These are phyloP conservation scores for Fagopyrum tataricum DNA, from an alignment of 148 eudicot species.

Conservation along the genomic window DNA sequence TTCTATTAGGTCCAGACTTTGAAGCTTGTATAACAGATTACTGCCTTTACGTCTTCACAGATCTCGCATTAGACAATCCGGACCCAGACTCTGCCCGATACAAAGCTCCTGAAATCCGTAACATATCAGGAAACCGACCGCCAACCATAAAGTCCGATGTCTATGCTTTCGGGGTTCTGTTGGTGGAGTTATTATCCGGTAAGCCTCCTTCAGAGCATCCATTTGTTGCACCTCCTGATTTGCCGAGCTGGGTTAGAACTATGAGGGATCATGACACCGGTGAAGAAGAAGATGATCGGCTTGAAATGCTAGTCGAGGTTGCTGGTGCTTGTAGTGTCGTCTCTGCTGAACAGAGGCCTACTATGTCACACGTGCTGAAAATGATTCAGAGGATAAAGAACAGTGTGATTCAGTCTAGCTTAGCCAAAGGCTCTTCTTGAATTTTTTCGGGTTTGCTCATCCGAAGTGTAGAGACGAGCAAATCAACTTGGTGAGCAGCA, in stretches of 20 bases:
- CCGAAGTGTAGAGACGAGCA: background rate
- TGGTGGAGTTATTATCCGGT: slow-evolving; percentile 76
- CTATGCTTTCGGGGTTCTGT: slow-evolving; percentile 69
- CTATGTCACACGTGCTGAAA: slow-evolving; percentile 78
- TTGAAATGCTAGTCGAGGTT: slow-evolving; percentile 73
- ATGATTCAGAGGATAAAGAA: slow-evolving; percentile 75
- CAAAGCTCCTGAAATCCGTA: slow-evolving; percentile 67
- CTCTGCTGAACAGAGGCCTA: slow-evolving; percentile 82
- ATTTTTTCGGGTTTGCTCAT: background rate
- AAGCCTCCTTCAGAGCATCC: slow-evolving; percentile 85
- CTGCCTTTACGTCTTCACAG: slow-evolving; percentile 43
- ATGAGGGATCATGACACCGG: slow-evolving; percentile 63
- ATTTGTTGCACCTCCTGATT: slow-evolving; percentile 58
- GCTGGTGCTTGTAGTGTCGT: slow-evolving; percentile 60
- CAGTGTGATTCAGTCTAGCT: slow-evolving; percentile 26
- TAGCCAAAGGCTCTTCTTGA: slow-evolving; percentile 16
- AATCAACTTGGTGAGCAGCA: background rate
- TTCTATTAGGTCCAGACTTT: slow-evolving; percentile 75
- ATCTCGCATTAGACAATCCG: slow-evolving; percentile 27
- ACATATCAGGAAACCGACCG: slow-evolving; percentile 29
- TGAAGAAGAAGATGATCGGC: slow-evolving; percentile 39
- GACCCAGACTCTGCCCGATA: slow-evolving; percentile 63
- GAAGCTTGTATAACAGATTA: slow-evolving; percentile 88
- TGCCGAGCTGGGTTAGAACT: slow-evolving; percentile 80
- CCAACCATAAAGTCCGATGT: slow-evolving; percentile 64